Percentiles rank a stretch among this genome's conserved stretches.
Evolutionary conservation across 768 basidiomycete species (phyloP).

Genomic region (Auriscalpium orientale): DNA sequence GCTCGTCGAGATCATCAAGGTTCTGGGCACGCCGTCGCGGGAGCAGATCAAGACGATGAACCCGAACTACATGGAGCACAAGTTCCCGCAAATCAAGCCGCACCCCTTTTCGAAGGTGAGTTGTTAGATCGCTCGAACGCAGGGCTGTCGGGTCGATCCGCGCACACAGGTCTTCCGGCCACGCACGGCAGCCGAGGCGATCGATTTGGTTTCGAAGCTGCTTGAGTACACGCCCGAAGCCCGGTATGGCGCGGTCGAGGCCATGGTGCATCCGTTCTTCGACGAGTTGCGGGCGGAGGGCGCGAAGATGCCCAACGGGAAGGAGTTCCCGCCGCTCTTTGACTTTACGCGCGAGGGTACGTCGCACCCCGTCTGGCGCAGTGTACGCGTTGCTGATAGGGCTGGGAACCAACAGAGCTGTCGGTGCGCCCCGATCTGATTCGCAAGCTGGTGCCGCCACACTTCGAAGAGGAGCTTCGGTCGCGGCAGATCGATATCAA

Average conservation of each 20-base stretch:
- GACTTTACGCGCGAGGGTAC: slow-evolving; percentile 94
- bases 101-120: slow-evolving; percentile 94
- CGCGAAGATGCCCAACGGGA: slow-evolving; percentile 93
- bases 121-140: slow-evolving; percentile 6
- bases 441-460: slow-evolving; percentile 81
- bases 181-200: slow-evolving; percentile 91
- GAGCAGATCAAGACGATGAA: slow-evolving; percentile 99
- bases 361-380: slow-evolving; percentile 20
- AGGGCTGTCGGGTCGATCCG: slow-evolving; percentile 3
- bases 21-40: slow-evolving; percentile 93
- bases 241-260: slow-evolving; percentile 82
- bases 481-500: slow-evolving; percentile 82
- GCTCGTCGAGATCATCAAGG: slow-evolving; percentile 99
- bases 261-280: slow-evolving; percentile 95
- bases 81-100: slow-evolving; percentile 99
- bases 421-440: slow-evolving; percentile 95
- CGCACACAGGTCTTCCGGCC: slow-evolving; percentile 85
- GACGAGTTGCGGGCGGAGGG: slow-evolving; percentile 90
- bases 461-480: slow-evolving; percentile 85
- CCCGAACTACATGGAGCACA: slow-evolving; percentile 99
- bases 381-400: too few species aligned
- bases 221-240: slow-evolving; percentile 97
- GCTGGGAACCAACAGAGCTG: slow-evolving; percentile 53
- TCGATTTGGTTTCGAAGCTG: slow-evolving; percentile 89
- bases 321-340: slow-evolving; percentile 90